Percentiles rank a stretch among this genome's conserved stretches.
Conservation (phyloP, 2,329 filamentous ascomycete species). For the Phaeosphaeriaceae sp. region DNA sequence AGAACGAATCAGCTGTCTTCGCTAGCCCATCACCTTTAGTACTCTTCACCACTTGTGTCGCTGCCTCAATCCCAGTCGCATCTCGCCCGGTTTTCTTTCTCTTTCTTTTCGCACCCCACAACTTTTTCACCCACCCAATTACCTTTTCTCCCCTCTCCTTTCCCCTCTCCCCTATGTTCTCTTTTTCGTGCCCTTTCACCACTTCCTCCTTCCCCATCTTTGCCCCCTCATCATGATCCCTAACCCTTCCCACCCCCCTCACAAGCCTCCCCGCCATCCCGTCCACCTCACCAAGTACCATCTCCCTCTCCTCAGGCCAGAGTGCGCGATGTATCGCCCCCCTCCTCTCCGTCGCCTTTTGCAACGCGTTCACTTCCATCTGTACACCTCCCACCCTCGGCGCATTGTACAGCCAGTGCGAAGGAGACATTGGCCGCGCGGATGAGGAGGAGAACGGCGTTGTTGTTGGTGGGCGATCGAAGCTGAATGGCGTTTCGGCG, state of each 20-base stretch:
- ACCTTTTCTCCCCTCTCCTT: neutral
- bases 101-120: neutral
- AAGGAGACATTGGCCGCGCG: neutral
- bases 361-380: neutral
- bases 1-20: no score
- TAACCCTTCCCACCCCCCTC: neutral
- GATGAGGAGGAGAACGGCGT: neutral
- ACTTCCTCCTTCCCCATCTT: no score
- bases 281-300: neutral
- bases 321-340: neutral
- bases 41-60: neutral
- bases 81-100: neutral
- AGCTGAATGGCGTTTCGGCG: neutral
- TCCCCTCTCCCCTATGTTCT: no score
- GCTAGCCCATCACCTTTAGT: neutral
- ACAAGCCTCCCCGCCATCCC: neutral
- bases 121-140: neutral
- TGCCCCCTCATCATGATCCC: neutral
- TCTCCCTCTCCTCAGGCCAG: neutral
- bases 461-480: neutral
- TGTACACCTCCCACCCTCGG: neutral
- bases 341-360: neutral
- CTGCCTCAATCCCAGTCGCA: neutral
- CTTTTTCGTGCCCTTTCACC: no score
- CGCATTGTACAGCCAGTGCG: neutral